Evolutionary conservation across 2,329 filamentous ascomycete species (phyloP).

Genomic region (Gyromitra esculenta): DNA sequence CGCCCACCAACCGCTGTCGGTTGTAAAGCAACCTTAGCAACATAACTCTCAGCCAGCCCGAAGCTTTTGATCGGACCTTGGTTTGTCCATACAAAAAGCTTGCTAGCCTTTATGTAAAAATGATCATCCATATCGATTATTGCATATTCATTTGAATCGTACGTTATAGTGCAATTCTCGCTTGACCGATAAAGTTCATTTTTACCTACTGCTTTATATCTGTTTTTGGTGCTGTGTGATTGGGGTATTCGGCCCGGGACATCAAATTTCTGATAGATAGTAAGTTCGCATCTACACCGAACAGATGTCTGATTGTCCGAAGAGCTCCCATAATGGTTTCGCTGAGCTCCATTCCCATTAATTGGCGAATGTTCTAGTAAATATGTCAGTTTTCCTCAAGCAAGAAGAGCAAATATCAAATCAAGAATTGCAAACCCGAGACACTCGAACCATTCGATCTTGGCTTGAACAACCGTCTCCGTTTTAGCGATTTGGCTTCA

Average conservation of each 20-base stretch:
- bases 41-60: conserved; percentile 49
- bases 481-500: conserved; percentile 43
- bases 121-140: conserved; percentile 53
- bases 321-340: conserved; percentile 1
- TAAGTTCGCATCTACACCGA: conserved; percentile 52
- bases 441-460: conserved; percentile 31
- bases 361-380: conserved; percentile 2
- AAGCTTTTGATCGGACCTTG: conserved; percentile 51
- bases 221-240: neutral
- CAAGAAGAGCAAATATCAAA: neutral
- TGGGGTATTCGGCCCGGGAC: neutral
- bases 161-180: conserved; percentile 52
- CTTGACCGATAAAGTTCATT: conserved; percentile 47
- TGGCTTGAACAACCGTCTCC: conserved; percentile 41
- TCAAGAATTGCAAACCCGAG: conserved; percentile 12
- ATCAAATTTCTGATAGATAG: conserved; percentile 44
- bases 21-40: conserved; percentile 41
- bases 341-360: conserved; percentile 10
- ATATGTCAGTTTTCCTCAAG: neutral
- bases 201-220: neutral
- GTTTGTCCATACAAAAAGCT: conserved; percentile 52
- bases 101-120: conserved; percentile 52
- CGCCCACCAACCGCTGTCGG: conserved; percentile 38
- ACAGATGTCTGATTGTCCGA: conserved; percentile 18
- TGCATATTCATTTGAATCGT: conserved; percentile 48